phyloP scores from a whole-genome alignment of 2,329 filamentous ascomycete species.

The Penicillium corylophilum region DNA sequence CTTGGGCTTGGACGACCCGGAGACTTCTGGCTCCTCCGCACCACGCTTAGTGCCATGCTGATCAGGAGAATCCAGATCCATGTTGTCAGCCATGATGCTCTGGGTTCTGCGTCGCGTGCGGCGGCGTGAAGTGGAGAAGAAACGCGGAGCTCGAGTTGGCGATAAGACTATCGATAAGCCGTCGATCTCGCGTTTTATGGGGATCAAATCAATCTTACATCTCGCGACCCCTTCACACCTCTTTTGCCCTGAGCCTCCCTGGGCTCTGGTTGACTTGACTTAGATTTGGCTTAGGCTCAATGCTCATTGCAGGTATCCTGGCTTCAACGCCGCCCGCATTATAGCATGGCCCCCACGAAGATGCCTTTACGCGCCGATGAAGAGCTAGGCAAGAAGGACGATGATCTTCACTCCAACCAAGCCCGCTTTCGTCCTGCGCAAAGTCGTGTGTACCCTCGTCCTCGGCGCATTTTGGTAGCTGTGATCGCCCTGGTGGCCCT shows the following conservation, averaged over 20 bases:
- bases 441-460: slow-evolving; percentile 36
- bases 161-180: slow-evolving; percentile 26
- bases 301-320: background rate
- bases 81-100: slow-evolving; percentile 37
- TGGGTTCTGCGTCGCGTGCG: slow-evolving; percentile 4
- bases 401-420: slow-evolving; percentile 52
- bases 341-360: slow-evolving; percentile 40
- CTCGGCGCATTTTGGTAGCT: slow-evolving; percentile 53
- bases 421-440: slow-evolving; percentile 33
- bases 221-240: background rate
- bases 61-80: slow-evolving; percentile 44
- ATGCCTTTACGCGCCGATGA: slow-evolving; percentile 55
- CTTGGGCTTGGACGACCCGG: slow-evolving; percentile 42
- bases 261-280: background rate
- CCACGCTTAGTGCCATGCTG: slow-evolving; percentile 51
- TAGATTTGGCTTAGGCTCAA: background rate
- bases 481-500: slow-evolving; percentile 52
- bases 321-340: slow-evolving; percentile 20
- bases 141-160: slow-evolving; percentile 7
- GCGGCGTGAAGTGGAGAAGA: slow-evolving; percentile 19
- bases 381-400: slow-evolving; percentile 65
- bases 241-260: background rate
- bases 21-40: slow-evolving; percentile 44
- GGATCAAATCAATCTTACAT: background rate
- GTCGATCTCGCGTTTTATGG: slow-evolving; percentile 7